These are phyloP conservation scores for Luffa aegyptiaca DNA, from an alignment of 306 rosid genomes.

Conservation along the genomic window DNA sequence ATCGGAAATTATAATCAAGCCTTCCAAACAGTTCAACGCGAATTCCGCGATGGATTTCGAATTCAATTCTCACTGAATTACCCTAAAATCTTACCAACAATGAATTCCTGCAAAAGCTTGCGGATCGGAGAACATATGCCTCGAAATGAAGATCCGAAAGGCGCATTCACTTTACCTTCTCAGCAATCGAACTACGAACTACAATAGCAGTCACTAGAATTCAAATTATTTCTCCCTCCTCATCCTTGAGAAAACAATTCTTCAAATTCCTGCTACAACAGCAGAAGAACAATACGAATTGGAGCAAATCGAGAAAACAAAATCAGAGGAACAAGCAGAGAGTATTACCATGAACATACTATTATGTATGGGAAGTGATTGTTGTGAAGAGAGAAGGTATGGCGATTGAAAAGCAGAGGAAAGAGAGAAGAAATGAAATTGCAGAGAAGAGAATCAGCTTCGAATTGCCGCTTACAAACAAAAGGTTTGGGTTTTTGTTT, in stretches of 20 bases:
- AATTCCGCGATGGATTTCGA: not conserved
- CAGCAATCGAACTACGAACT: not conserved
- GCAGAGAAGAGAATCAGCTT: conserved; percentile 3
- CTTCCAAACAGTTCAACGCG: not conserved
- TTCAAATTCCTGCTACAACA: not conserved
- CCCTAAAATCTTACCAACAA: not conserved
- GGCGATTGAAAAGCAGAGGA: not conserved
- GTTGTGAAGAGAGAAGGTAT: not conserved
- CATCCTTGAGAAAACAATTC: not conserved
- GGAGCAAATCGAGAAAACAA: not conserved
- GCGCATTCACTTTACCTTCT: not conserved
- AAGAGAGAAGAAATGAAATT: not conserved
- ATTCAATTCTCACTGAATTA: not conserved
- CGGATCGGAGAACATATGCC: not conserved
- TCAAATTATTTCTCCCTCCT: not conserved
- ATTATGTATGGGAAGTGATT: too few relatives aligned
- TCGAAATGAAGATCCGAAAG: not conserved
- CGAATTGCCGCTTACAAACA: conserved; percentile 13
- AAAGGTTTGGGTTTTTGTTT: not conserved
- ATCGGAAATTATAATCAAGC: conserved; percentile 13
- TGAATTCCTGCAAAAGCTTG: not conserved
- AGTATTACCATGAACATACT: not conserved
- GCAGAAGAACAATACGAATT: not conserved
- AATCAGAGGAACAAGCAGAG: not conserved
- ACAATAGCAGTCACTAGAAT: not conserved